These are phyloP conservation scores for Lasiodiplodia gonubiensis DNA, from an alignment of 2,329 filamentous ascomycete species.

Conservation along the genomic window DNA sequence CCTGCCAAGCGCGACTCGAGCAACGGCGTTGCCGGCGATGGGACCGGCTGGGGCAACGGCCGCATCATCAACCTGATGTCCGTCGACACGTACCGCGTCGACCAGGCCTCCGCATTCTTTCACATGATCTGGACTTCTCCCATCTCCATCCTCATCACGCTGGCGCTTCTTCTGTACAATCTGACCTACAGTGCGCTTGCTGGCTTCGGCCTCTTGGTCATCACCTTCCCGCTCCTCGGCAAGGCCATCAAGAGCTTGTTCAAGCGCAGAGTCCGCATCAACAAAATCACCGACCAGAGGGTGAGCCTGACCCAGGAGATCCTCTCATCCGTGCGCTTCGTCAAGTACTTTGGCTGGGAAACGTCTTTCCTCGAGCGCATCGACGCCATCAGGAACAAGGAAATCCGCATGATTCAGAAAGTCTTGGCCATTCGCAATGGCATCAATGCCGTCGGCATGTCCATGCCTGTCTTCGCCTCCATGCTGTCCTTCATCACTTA, in stretches of 20 bases:
- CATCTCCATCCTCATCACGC: constrained; percentile 75
- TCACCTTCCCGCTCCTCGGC: constrained; percentile 79
- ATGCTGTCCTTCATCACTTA: constrained; percentile 93
- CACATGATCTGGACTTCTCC: constrained; percentile 92
- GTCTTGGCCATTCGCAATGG: constrained; percentile 82
- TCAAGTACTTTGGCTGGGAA: constrained; percentile 98
- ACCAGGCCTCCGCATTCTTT: constrained; percentile 86
- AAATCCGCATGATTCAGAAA: constrained; percentile 84
- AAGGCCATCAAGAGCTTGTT: constrained; percentile 79
- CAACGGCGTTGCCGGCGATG: constrained; percentile 67
- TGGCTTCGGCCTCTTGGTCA: constrained; percentile 80
- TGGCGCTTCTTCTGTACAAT: constrained; percentile 83
- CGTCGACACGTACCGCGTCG: constrained; percentile 90
- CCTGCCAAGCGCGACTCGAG: constrained; percentile 47
- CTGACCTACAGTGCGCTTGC: constrained; percentile 87
- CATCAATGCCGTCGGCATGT: constrained; percentile 83
- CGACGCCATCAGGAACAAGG: constrained; percentile 72
- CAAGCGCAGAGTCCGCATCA: constrained; percentile 76
- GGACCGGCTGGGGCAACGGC: constrained; percentile 88
- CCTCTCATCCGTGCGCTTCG: constrained; percentile 85
- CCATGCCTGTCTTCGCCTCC: constrained; percentile 89
- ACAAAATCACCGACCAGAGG: constrained; percentile 91
- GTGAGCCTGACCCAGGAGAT: constrained; percentile 94
- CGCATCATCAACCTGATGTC: constrained; percentile 93
- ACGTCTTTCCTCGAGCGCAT: constrained; percentile 81